Evolutionary conservation across 768 basidiomycete genomes (phyloP).

Genomic region (Tephrocybe sp.): DNA sequence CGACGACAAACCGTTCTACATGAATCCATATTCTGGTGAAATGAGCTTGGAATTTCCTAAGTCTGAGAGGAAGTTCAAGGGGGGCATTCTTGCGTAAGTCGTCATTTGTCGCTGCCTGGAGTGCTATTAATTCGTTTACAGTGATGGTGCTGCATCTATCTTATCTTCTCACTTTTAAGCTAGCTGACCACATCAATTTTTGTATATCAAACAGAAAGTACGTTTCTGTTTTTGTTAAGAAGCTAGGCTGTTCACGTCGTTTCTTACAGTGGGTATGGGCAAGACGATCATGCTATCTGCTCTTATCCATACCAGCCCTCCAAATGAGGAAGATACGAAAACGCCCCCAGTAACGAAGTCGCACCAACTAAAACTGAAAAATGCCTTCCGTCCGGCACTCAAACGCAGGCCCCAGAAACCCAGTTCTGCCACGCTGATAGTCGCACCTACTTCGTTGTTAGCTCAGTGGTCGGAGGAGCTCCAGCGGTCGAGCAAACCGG

Average conservation of each 20-base stretch:
- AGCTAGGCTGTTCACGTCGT: slow-evolving; percentile 6
- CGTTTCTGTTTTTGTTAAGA: slow-evolving; percentile 5
- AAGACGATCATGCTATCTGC: slow-evolving; percentile 94
- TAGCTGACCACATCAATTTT: slow-evolving; percentile 1
- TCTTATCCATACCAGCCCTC: slow-evolving; percentile 78
- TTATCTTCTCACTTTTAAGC: neutral
- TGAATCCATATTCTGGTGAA: slow-evolving; percentile 91
- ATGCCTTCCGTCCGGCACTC: slow-evolving; percentile 53
- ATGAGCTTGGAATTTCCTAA: slow-evolving; percentile 83
- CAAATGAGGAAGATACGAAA: slow-evolving; percentile 37
- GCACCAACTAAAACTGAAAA: slow-evolving; percentile 63
- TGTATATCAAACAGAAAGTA: slow-evolving; percentile 20
- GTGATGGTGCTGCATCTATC: slow-evolving; percentile 15
- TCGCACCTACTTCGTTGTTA: slow-evolving; percentile 89
- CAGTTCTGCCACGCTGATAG: slow-evolving; percentile 77
- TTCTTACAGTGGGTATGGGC: slow-evolving; percentile 82
- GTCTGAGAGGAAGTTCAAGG: slow-evolving; percentile 72
- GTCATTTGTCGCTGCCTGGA: slow-evolving; percentile 19
- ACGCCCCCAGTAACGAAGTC: slow-evolving; percentile 34
- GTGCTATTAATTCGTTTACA: neutral
- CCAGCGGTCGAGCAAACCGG: slow-evolving; percentile 75
- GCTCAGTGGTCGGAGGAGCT: slow-evolving; percentile 95
- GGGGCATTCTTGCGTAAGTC: slow-evolving; percentile 88
- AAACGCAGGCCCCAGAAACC: slow-evolving; percentile 29
- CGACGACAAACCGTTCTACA: slow-evolving; percentile 81